phyloP scores from a whole-genome alignment of 768 basidiomycete species.

The Rhizopogon vesiculosus region DNA sequence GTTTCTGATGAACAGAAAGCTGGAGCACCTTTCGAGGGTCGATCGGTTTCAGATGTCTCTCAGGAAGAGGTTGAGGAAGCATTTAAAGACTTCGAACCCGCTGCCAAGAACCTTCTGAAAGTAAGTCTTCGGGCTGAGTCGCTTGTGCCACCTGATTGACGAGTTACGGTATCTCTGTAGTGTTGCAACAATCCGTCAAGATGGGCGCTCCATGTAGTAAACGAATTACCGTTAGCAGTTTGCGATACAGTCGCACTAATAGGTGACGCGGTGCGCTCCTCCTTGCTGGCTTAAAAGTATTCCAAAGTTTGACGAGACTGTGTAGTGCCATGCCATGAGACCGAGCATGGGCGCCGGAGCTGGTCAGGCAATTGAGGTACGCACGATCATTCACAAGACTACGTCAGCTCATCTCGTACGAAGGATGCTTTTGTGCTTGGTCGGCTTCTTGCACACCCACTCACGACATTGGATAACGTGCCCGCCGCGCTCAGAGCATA shows the following conservation, averaged over 20 bases:
- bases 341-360: too few species aligned
- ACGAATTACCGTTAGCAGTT: conserved; percentile 31
- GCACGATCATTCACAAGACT: too few species aligned
- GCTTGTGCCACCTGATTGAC: conserved; percentile 2
- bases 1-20: conserved; percentile 20
- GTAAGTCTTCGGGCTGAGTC: conserved; percentile 7
- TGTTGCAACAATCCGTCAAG: conserved; percentile 28
- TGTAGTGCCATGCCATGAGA: not conserved
- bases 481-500: too few species aligned
- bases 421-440: too few species aligned
- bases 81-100: conserved; percentile 31
- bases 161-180: conserved; percentile 11
- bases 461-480: too few species aligned
- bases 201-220: conserved; percentile 40
- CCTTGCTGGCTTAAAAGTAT: not conserved
- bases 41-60: conserved; percentile 18
- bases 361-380: too few species aligned
- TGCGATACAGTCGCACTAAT: conserved; percentile 35
- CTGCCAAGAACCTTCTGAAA: conserved; percentile 21
- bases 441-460: too few species aligned
- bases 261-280: conserved; percentile 39
- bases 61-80: conserved; percentile 24
- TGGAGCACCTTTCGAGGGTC: conserved; percentile 23
- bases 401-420: too few species aligned
- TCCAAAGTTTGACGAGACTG: not conserved